phyloP scores from a whole-genome alignment of 495 filamentous ascomycete species.

The Acidiella bohemica region DNA sequence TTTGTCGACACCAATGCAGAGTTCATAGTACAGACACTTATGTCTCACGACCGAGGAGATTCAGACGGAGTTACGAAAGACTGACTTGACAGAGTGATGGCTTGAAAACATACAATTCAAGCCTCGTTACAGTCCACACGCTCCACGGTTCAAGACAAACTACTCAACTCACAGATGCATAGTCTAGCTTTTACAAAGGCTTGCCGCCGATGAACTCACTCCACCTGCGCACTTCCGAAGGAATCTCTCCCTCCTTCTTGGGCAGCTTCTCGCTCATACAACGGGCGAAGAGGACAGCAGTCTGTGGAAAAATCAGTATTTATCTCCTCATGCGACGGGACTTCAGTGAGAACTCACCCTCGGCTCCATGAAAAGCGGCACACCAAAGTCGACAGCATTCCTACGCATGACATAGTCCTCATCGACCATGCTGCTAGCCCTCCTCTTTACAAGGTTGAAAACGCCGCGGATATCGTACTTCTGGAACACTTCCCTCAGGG shows the following conservation, averaged over 20 bases:
- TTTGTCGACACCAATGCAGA: no score
- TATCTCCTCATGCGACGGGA: not conserved
- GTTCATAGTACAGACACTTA: no score
- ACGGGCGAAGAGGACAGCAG: slow-evolving; percentile 83
- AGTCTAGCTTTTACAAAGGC: slow-evolving; percentile 61
- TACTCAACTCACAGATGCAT: no score
- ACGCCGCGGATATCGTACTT: slow-evolving; percentile 92
- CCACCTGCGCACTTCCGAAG: slow-evolving; percentile 83
- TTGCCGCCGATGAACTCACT: slow-evolving; percentile 87
- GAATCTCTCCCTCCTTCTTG: slow-evolving; percentile 62
- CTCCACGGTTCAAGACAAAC: no score
- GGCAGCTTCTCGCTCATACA: slow-evolving; percentile 95
- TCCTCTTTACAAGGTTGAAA: slow-evolving; percentile 80
- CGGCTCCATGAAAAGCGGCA: slow-evolving; percentile 96
- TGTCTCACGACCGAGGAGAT: no score
- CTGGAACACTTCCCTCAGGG: slow-evolving; percentile 87
- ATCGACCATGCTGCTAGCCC: slow-evolving; percentile 73
- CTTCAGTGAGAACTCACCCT: slow-evolving; percentile 58
- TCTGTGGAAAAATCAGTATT: slow-evolving; percentile 39
- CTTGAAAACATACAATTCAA: no score
- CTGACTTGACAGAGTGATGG: no score
- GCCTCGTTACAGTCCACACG: no score
- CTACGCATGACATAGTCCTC: slow-evolving; percentile 98
- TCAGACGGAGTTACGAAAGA: no score
- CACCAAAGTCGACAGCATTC: slow-evolving; percentile 95